Conservation (phyloP, 164 flowering plant species). For the Aristolochia californica region DNA sequence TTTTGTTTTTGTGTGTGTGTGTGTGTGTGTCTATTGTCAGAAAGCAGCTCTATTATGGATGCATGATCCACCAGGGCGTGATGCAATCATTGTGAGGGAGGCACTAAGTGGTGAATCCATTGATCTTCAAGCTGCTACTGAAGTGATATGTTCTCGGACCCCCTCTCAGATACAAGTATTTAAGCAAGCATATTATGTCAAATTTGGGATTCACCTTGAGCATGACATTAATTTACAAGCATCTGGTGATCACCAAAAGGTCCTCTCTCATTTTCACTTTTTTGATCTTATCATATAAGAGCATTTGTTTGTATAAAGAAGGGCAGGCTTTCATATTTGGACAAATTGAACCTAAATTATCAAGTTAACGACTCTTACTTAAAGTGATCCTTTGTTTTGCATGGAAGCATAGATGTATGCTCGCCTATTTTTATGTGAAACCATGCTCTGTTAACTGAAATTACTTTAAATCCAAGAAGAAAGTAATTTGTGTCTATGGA, state of each 20-base stretch:
- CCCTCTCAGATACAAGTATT: slow-evolving; percentile 51
- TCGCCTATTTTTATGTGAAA: no score
- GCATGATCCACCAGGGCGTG: slow-evolving; percentile 54
- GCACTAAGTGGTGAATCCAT: no score
- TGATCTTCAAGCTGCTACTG: slow-evolving; percentile 50
- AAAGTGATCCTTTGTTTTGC: no score
- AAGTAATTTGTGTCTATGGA: not conserved
- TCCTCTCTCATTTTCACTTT: slow-evolving; percentile 10
- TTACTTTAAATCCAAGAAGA: no score
- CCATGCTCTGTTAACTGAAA: no score
- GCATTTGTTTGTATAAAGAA: not conserved
- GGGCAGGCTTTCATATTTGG: no score
- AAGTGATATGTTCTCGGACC: slow-evolving; percentile 77
- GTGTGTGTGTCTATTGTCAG: slow-evolving; percentile 21
- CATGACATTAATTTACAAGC: slow-evolving; percentile 41
- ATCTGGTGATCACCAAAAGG: slow-evolving; percentile 61
- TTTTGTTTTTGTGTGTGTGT: no score
- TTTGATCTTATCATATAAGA: not conserved
- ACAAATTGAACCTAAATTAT: no score
- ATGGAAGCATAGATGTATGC: no score
- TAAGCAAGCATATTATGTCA: slow-evolving; percentile 42
- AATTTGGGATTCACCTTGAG: slow-evolving; percentile 36
- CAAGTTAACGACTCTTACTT: no score
- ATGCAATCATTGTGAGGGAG: slow-evolving; percentile 51
- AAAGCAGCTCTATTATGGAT: slow-evolving; percentile 68